Conservation (phyloP, 331 rosid genomes). For the Saraca asoca region DNA sequence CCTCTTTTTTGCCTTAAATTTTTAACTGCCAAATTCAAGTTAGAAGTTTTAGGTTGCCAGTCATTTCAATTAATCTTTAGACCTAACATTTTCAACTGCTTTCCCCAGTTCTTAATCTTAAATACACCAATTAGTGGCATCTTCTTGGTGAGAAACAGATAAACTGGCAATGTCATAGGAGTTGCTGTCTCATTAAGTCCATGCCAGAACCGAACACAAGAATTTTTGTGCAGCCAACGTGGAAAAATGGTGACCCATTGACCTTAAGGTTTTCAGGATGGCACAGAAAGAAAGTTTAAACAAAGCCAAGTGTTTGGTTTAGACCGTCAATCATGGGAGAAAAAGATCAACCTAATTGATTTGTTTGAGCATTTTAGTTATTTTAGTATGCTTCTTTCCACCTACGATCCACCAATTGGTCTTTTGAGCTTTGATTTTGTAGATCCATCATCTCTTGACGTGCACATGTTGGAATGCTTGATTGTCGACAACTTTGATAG, state of each 20-base stretch:
- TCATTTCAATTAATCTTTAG: conserved; percentile 9
- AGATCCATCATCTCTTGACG: conserved; percentile 4
- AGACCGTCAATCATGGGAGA: conserved; percentile 43
- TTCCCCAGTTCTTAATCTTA: neutral
- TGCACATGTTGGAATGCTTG: conserved; percentile 20
- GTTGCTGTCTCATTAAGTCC: neutral
- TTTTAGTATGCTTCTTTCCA: conserved; percentile 24
- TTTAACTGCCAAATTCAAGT: neutral
- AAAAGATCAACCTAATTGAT: neutral
- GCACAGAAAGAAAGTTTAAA: conserved; percentile 31
- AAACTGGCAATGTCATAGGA: neutral
- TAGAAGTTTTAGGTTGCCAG: conserved; percentile 22
- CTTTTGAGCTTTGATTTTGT: neutral
- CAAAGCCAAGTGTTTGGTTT: conserved; percentile 8
- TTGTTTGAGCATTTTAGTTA: conserved; percentile 16
- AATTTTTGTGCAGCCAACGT: neutral
- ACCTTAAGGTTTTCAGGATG: neutral
- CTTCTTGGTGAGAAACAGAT: too few species aligned
- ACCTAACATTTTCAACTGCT: conserved; percentile 29
- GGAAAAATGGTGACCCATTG: conserved; percentile 1
- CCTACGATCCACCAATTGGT: neutral
- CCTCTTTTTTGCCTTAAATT: neutral
- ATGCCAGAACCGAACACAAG: conserved; percentile 21
- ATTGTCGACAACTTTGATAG: neutral
- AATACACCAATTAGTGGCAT: too few species aligned